These are phyloP conservation scores for Abelmoschus esculentus DNA, from an alignment of 345 rosid species.

Conservation along the genomic window DNA sequence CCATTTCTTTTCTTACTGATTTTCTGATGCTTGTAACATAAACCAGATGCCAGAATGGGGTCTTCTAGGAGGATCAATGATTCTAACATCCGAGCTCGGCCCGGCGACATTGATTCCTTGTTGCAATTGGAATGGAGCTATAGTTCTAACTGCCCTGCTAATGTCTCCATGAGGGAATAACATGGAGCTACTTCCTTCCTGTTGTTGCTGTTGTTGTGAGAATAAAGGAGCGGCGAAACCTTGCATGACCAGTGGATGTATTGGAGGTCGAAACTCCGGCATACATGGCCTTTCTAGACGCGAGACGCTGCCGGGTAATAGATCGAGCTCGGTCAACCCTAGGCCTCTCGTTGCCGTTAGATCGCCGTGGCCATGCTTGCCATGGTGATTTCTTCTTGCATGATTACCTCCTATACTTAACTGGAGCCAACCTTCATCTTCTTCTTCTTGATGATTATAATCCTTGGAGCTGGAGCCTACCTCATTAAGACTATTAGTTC, in stretches of 20 bases:
- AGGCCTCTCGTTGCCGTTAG: conserved; percentile 27
- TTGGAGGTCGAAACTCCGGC: conserved; percentile 33
- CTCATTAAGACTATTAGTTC: conserved; percentile 51
- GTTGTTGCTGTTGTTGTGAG: conserved; percentile 26
- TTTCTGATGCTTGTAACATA: conserved; percentile 77
- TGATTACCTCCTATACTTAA: conserved; percentile 54
- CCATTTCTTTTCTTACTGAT: conserved; percentile 49
- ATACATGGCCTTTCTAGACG: conserved; percentile 20
- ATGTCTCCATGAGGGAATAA: conserved; percentile 41
- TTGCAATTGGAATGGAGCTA: conserved; percentile 24
- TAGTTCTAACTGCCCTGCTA: conserved; percentile 50
- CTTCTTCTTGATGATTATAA: conserved; percentile 30
- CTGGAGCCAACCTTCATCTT: conserved; percentile 63
- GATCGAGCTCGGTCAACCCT: conserved; percentile 57
- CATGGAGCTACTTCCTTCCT: conserved; percentile 27
- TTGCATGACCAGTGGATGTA: conserved; percentile 21
- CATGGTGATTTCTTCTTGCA: conserved; percentile 12
- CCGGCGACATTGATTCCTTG: conserved; percentile 47
- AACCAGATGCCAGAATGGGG: conserved; percentile 94
- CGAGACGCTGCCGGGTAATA: conserved; percentile 33
- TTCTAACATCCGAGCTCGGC: conserved; percentile 57
- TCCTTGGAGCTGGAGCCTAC: conserved; percentile 58
- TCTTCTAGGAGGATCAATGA: conserved; percentile 75
- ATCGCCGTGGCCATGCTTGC: conserved; percentile 22
- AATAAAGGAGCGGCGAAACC: conserved; percentile 27